Percentiles rank a stretch among this genome's conserved stretches.
Conservation (phyloP, 139 green algal species). For the Choricystis sp. region DNA sequence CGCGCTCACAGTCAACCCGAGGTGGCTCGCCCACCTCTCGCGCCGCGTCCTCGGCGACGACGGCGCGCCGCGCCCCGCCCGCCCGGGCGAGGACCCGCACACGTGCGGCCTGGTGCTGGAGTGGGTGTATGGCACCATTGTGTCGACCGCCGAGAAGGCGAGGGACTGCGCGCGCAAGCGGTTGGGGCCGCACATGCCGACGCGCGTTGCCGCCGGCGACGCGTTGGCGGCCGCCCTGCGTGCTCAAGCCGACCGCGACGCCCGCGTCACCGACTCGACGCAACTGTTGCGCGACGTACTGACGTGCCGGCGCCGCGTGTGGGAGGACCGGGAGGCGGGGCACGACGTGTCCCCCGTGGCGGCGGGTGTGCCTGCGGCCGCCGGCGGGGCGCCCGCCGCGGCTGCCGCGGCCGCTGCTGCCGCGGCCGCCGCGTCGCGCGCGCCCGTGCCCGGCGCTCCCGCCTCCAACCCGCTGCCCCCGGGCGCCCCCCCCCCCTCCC, state of each 20-base stretch:
- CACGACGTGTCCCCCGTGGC: constrained; percentile 23
- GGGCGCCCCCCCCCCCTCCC: constrained; percentile 15
- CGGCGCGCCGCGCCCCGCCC: constrained; percentile 49
- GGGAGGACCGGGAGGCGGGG: constrained; percentile 23
- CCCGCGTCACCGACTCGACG: constrained; percentile 23
- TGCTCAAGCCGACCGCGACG: constrained; percentile 43
- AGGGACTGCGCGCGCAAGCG: constrained; percentile 51
- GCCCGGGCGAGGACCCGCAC: constrained; percentile 36
- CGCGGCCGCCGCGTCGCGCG: constrained; percentile 2
- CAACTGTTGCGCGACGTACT: constrained; percentile 57
- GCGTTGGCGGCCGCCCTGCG: constrained; percentile 25
- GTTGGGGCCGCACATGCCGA: constrained; percentile 20
- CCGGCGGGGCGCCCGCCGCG: constrained; percentile 6
- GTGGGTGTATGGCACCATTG: constrained; percentile 77
- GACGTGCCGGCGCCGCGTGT: constrained; percentile 30
- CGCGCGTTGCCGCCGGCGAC: constrained; percentile 11
- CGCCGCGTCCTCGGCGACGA: constrained; percentile 61
- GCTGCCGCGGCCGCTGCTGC: constrained; percentile 7
- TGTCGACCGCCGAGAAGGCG: constrained; percentile 73
- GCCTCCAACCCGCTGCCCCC: no score
- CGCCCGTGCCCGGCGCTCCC: no score
- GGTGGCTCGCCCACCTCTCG: constrained; percentile 64
- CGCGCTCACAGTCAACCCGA: constrained; percentile 48
- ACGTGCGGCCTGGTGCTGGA: constrained; percentile 62
- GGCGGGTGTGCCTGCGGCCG: background rate